Evolutionary conservation across 805 yeast species (phyloP), one percentile per base, ranked within the genome.

Genomic region (Kregervanrija fluxuum): DNA sequence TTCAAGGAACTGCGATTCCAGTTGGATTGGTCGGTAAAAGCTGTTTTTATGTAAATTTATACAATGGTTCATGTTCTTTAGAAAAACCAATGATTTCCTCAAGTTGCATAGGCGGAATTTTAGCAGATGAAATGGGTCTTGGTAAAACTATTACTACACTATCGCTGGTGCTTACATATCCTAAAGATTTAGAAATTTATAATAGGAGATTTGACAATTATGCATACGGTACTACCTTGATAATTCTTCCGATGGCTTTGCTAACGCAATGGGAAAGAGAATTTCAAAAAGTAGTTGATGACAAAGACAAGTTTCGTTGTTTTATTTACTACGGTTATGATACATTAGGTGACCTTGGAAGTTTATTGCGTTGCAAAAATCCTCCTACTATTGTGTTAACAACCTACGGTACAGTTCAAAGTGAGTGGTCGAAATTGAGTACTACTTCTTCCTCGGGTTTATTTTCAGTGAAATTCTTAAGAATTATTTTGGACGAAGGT

Each of bases 81-180:
- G 73, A 74, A 16, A 78, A 75, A 48, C 97, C 96, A 1, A 54
- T 79, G 11, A 67, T 88, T 35, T 77, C 72, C 46, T 70, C 81
- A 1, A 56, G 74, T 14, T 73, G 82, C 40, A 70, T 71, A 40
- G 97, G 98, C 33, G 98, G 98, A 2, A 85, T 90, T 15, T 66
- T 90, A 12, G 95, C 97, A 0, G 98, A 90, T 66, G 98, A 90
- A 61, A 90, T 90, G 98, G 98, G 98, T 0, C 69, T 90, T 8
- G 98, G 98, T 37, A 90, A 90, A 59, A 90, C 98, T 0, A 84
- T 90, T 17, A 84, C 95, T 1, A 79, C 95, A 0, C 63, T 88
- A 42, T 74, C 96, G 0, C 64, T 91, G 40, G 70, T 90, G 11
- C 77, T 83, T 45, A 72, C 86, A 0, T 80, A 73, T 9, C 85